Conservation (phyloP, 768 basidiomycete species). For the Mycena rebaudengoi region DNA sequence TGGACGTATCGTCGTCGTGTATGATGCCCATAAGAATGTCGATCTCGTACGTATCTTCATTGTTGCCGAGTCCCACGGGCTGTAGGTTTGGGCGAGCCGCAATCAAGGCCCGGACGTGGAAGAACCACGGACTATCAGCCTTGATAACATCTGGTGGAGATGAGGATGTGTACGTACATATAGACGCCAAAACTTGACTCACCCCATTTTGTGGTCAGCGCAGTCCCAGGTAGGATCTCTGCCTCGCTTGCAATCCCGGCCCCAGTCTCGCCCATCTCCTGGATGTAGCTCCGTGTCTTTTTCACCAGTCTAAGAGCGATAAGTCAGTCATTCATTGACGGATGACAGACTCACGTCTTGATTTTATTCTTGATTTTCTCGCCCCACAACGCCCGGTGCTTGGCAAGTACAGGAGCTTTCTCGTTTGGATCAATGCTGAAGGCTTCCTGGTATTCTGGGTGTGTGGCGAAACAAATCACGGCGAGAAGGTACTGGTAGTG, state of each 20-base stretch:
- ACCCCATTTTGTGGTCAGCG: constrained; percentile 2
- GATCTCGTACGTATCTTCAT: neutral
- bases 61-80: neutral
- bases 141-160: neutral
- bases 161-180: neutral
- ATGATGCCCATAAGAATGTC: neutral
- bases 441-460: neutral
- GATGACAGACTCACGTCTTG: neutral
- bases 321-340: neutral
- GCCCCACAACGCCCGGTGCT: neutral
- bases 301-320: neutral
- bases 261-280: constrained; percentile 1
- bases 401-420: neutral
- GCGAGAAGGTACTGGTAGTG: neutral
- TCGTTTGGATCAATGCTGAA: no score
- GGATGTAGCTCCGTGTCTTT: neutral
- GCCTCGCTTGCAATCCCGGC: neutral
- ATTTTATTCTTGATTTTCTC: constrained; percentile 6
- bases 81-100: constrained; percentile 3
- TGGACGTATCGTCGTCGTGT: neutral
- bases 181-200: neutral
- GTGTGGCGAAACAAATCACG: neutral
- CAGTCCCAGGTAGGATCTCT: neutral
- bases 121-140: neutral
- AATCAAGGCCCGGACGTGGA: neutral